A percentile compares a stretch with the other conserved stretches of the same genome.
Conservation (phyloP, 768 basidiomycete genomes). For the Pulveroboletus ravenelii region DNA sequence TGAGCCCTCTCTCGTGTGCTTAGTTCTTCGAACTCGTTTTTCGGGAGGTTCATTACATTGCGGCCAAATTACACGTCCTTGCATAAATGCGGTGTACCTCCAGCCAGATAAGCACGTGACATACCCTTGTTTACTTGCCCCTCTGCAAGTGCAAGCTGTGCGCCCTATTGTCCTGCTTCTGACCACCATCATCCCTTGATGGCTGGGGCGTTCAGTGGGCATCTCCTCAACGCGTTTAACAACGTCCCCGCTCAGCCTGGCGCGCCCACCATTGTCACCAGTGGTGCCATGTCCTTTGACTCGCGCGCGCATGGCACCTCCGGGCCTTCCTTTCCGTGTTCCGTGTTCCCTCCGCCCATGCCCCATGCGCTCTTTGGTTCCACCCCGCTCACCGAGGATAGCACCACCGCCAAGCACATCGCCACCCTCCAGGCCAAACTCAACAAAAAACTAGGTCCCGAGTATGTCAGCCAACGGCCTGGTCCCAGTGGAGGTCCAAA, state of each 20-base stretch:
- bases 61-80: no score
- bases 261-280: constrained; percentile 36
- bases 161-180: constrained; percentile 1
- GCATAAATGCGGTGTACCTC: no score
- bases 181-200: constrained; percentile 31
- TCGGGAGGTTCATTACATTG: no score
- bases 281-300: constrained; percentile 60
- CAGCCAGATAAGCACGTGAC: no score
- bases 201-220: constrained; percentile 58
- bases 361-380: constrained; percentile 1
- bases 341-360: constrained; percentile 1
- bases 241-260: constrained; percentile 12
- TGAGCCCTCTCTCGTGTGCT: no score
- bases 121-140: no score
- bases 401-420: constrained; percentile 50
- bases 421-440: constrained; percentile 76
- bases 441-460: constrained; percentile 86
- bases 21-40: no score
- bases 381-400: constrained; percentile 48
- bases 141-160: no score
- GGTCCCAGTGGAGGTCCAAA: constrained; percentile 86
- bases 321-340: constrained; percentile 9
- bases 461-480: constrained; percentile 84
- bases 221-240: constrained; percentile 47
- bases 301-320: constrained; percentile 47